These are phyloP conservation scores for Pseudopyrenochaeta lycopersici DNA, from an alignment of 2,329 filamentous ascomycete genomes.

Conservation along the genomic window DNA sequence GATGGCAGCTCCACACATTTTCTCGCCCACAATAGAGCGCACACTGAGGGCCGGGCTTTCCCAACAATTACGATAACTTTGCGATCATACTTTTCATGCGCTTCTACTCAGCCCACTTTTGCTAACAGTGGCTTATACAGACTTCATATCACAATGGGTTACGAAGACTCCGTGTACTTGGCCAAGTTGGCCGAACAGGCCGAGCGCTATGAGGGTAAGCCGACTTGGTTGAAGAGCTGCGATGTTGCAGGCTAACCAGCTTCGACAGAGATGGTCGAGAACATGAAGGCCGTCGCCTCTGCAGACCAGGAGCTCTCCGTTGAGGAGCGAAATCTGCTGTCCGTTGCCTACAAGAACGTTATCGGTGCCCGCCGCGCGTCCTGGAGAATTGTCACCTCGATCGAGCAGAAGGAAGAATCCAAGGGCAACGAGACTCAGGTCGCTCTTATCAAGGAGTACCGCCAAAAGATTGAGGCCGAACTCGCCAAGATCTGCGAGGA, in stretches of 20 bases:
- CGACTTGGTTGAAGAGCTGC: slow-evolving; percentile 5
- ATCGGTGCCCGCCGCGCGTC: slow-evolving; percentile 96
- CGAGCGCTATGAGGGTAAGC: slow-evolving; percentile 96
- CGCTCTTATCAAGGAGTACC: slow-evolving; percentile 94
- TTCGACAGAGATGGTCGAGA: slow-evolving; percentile 93
- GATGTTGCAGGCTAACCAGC: slow-evolving; percentile 23
- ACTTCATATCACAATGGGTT: slow-evolving; percentile 79
- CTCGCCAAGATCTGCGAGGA: slow-evolving; percentile 98
- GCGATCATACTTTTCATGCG: slow-evolving; percentile 21
- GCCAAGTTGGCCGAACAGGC: slow-evolving; percentile 99
- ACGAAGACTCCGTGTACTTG: slow-evolving; percentile 99
- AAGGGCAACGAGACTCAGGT: slow-evolving; percentile 97
- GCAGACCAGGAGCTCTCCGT: slow-evolving; percentile 74
- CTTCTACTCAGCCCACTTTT: slow-evolving; percentile 12
- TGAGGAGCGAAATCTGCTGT: slow-evolving; percentile 96
- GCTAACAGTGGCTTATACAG: slow-evolving; percentile 37
- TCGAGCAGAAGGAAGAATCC: slow-evolving; percentile 99
- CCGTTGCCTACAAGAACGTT: slow-evolving; percentile 99
- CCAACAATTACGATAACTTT: slow-evolving; percentile 17
- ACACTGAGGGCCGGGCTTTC: slow-evolving; percentile 27
- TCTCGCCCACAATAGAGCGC: slow-evolving; percentile 17
- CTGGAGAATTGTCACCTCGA: slow-evolving; percentile 98
- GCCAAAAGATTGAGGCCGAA: slow-evolving; percentile 97
- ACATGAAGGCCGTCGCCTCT: slow-evolving; percentile 98
- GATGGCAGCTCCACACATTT: slow-evolving; percentile 10